Percentiles rank a stretch among this genome's conserved stretches.
Conservation (phyloP, 441 rosid species). For the Syzygium syzygioides region DNA sequence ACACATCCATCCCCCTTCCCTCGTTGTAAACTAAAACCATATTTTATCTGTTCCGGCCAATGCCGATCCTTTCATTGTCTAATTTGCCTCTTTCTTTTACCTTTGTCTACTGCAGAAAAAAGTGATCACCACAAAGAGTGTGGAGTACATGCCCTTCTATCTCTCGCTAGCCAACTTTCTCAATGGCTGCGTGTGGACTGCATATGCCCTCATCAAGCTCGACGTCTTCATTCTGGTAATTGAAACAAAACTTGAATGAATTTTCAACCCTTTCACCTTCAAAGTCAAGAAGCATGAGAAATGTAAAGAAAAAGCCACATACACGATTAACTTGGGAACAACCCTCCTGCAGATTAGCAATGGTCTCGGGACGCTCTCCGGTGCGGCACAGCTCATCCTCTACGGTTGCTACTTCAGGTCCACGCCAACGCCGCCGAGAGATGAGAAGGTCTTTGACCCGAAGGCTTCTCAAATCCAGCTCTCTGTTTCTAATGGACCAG, state of each 20-base stretch:
- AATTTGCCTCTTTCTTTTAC: background rate
- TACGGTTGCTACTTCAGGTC: slow-evolving; percentile 24
- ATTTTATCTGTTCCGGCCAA: background rate
- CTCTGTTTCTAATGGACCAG: background rate
- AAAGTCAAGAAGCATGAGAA: background rate
- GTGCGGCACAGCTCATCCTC: slow-evolving; percentile 28
- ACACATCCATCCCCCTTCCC: background rate
- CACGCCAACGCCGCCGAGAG: slow-evolving; percentile 29
- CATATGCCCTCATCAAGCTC: slow-evolving; percentile 47
- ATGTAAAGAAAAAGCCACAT: background rate
- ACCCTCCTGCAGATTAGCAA: slow-evolving; percentile 42
- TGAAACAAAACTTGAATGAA: background rate
- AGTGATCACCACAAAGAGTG: slow-evolving; percentile 61
- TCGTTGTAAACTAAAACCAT: background rate
- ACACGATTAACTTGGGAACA: background rate
- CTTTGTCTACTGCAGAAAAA: slow-evolving; percentile 27
- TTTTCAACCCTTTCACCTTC: background rate
- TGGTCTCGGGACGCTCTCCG: slow-evolving; percentile 38
- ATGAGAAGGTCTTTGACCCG: background rate
- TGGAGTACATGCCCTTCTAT: slow-evolving; percentile 74
- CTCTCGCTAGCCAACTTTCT: slow-evolving; percentile 42
- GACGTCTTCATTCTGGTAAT: slow-evolving; percentile 59
- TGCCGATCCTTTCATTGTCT: background rate
- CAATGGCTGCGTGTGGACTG: slow-evolving; percentile 53
- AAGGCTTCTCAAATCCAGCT: slow-evolving; percentile 48